A percentile compares a stretch with the other conserved stretches of the same genome.
Evolutionary conservation across 768 basidiomycete genomes (phyloP).

Genomic region (Calocera viscosa): DNA sequence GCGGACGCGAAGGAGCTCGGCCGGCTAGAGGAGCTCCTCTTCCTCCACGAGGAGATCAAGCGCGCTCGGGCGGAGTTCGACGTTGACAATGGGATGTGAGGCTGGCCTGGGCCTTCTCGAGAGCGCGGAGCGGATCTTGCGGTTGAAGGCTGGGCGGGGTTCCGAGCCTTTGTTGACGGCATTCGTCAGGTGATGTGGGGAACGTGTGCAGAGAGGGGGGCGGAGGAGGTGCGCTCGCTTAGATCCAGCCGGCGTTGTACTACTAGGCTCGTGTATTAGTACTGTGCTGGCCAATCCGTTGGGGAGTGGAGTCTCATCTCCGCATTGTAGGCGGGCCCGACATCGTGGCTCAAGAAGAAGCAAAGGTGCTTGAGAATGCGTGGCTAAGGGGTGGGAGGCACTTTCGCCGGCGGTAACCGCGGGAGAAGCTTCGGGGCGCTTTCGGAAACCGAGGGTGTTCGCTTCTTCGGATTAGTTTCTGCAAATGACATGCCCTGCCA

Average conservation of each 20-base stretch:
- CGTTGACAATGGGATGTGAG: background rate
- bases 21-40: constrained; percentile 79
- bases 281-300: background rate
- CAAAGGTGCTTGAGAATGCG: background rate
- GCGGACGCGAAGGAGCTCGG: constrained; percentile 90
- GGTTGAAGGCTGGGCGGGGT: no score
- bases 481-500: background rate
- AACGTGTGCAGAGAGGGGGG: background rate
- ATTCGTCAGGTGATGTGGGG: background rate
- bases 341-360: background rate
- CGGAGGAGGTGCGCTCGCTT: background rate
- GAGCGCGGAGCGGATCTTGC: background rate
- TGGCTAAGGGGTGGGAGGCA: background rate
- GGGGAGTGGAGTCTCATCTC: background rate
- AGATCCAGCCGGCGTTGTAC: background rate
- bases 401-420: background rate
- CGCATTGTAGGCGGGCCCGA: background rate
- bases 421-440: background rate
- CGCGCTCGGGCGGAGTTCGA: constrained; percentile 39
- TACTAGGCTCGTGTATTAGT: background rate
- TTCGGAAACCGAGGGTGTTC: background rate
- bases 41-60: constrained; percentile 91
- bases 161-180: background rate
- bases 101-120: background rate
- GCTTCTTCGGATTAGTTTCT: background rate